Evolutionary conservation across 805 yeast species (phyloP).

Genomic region (Myxozyma vanderwaltii): DNA sequence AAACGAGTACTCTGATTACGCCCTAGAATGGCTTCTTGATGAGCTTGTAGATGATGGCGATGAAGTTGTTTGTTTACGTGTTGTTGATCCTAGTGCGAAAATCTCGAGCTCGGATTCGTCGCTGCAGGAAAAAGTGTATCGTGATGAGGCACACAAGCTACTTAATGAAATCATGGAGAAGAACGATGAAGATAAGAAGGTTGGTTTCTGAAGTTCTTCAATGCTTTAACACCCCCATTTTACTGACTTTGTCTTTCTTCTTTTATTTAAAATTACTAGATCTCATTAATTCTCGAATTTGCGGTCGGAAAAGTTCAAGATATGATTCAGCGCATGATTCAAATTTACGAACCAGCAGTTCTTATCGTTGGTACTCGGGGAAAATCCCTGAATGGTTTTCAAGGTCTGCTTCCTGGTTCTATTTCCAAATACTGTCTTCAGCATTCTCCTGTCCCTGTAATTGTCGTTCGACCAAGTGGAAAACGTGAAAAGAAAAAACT

Average conservation of each 20-base stretch:
- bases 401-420: slow-evolving; percentile 49
- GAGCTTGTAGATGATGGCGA: slow-evolving; percentile 51
- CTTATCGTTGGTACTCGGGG: slow-evolving; percentile 52
- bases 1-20: slow-evolving; percentile 48
- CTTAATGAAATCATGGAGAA: slow-evolving; percentile 42
- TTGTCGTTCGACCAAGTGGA: slow-evolving; percentile 49
- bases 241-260: background rate
- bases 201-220: background rate
- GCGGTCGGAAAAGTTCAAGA: slow-evolving; percentile 50
- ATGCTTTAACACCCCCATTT: background rate
- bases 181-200: slow-evolving; percentile 44
- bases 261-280: too few species aligned
- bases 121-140: slow-evolving; percentile 37
- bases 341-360: slow-evolving; percentile 51
- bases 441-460: slow-evolving; percentile 51
- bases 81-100: slow-evolving; percentile 44
- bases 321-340: slow-evolving; percentile 47
- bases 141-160: slow-evolving; percentile 44
- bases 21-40: slow-evolving; percentile 51
- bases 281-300: slow-evolving; percentile 50
- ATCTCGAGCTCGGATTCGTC: slow-evolving; percentile 32
- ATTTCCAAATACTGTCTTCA: slow-evolving; percentile 54
- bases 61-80: slow-evolving; percentile 50
- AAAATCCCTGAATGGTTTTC: slow-evolving; percentile 46
- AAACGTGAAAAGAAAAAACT: slow-evolving; percentile 41